Base-by-base conservation (phyloP, 2,329 filamentous ascomycete species). In the Nothophaeocryptopus gaeumannii region DNA sequence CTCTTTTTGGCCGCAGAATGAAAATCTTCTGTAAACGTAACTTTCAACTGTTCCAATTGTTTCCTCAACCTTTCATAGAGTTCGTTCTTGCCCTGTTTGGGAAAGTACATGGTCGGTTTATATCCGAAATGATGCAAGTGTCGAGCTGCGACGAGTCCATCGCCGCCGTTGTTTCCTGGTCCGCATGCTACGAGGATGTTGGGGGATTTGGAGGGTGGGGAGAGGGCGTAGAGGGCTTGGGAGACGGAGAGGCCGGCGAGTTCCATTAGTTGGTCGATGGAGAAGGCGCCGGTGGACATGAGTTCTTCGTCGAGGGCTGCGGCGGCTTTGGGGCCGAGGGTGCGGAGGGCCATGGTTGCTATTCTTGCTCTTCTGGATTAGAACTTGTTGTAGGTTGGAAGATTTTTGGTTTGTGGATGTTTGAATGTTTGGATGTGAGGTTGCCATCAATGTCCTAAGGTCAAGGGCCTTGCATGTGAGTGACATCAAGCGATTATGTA, bases 211-310 rank as follows among this genome's bases (percentile, higher is more conserved):
- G 68, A 80, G 0, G 82, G 80, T 0, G 92, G 91, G 57, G 96
- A 91, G 2, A 96, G 79, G 49, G 82, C 83, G 71, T 88, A 95
- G 5, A 97, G 89, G 43, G 87, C 90, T 76, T 97, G 90, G 10
- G 92, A 92, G 20, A 97, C 90, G 1, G 90, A 91, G 0, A 99
- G 78, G 0, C 93, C 93, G 37, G 93, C 93, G 7, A 99, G 75
- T 68, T 97, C 93, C 93, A 99, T 97, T 41, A 99, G 77, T 71
- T 99, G 93, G 67, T 97, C 93, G 47, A 99, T 81, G 9, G 89
- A 95, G 72, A 96, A 99, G 8, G 88, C 90, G 34, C 82, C 82
- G 1, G 84, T 82, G 66, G 83, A 88, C 91, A 99, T 97, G 55
- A 99, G 84, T 67, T 99, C 92, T 70, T 88, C 85, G 68, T 99